Conservation (phyloP, 495 filamentous ascomycete species). For the Xylaria cubensis region DNA sequence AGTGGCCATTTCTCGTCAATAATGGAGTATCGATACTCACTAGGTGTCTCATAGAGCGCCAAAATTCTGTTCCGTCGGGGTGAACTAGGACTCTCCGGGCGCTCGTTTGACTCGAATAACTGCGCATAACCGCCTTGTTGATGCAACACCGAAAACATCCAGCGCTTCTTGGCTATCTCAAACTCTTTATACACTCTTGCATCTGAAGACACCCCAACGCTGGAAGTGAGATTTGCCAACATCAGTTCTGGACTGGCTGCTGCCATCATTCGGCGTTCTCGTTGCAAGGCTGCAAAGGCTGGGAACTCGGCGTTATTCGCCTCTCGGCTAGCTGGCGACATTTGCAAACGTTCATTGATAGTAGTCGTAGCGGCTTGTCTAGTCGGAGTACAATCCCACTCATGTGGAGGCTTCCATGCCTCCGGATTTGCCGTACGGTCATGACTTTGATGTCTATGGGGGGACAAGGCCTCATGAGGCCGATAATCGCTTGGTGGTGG, state of each 20-base stretch:
- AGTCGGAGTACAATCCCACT: slow-evolving; percentile 43
- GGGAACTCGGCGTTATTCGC: slow-evolving; percentile 34
- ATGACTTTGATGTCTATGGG: slow-evolving; percentile 29
- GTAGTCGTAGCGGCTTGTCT: slow-evolving; percentile 24
- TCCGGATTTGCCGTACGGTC: slow-evolving; percentile 40
- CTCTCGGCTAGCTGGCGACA: slow-evolving; percentile 27
- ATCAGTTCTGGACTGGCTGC: slow-evolving; percentile 50
- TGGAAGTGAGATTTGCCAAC: slow-evolving; percentile 52
- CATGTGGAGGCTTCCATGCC: slow-evolving; percentile 51
- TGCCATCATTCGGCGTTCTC: slow-evolving; percentile 52
- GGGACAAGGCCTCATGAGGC: slow-evolving; percentile 28
- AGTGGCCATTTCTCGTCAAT: slow-evolving; percentile 17
- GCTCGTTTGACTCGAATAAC: slow-evolving; percentile 22
- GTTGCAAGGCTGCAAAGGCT: slow-evolving; percentile 44
- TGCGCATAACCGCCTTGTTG: slow-evolving; percentile 36
- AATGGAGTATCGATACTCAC: slow-evolving; percentile 32
- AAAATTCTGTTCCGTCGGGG: slow-evolving; percentile 40
- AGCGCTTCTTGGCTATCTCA: slow-evolving; percentile 50
- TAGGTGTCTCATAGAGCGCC: slow-evolving; percentile 52
- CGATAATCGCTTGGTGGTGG: slow-evolving; percentile 34
- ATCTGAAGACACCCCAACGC: slow-evolving; percentile 47
- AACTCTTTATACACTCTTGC: slow-evolving; percentile 47
- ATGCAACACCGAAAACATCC: slow-evolving; percentile 51
- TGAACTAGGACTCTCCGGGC: slow-evolving; percentile 22
- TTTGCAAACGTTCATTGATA: slow-evolving; percentile 29